Evolutionary conservation across 2,329 filamentous ascomycete species (phyloP), one percentile per base, ranked within the genome.

Genomic region (Daldinia eschscholtzii): DNA sequence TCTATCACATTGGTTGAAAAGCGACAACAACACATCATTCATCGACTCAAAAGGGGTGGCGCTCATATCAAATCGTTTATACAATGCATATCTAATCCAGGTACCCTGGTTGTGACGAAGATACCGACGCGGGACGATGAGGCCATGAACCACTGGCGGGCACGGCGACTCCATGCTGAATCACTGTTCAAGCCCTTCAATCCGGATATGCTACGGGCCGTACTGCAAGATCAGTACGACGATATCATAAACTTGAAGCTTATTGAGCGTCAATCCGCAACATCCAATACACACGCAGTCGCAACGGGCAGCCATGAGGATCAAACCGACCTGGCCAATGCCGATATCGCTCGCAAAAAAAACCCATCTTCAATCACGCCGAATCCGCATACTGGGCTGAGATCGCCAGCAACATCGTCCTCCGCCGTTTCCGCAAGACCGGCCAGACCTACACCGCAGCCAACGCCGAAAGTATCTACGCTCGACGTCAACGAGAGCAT

Each of bases 131-230:
- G 20, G 20, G 26, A 48, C 26, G 13, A 52, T 1, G 18, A 5
- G 6, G 26, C 18, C 2, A 2, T 60, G 30, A 37, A 52, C 1
- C 9, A 48, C 13, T 72, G 72, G 68, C 20, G 18, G 6, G 20
- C 50, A 37, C 66, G 66, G 5, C 50, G 60, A 13, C 3, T 61
- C 2, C 10, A 52, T 15, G 73, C 68, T 7, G 64, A 52, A 23
- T 12, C 35, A 10, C 26, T 57, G 10, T 63, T 75, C n/a, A 44
- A 30, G 13, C 65, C 42, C 2, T 75, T 75, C 42, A 58, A 72
- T 41, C 65, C 65, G 30, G 57, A 64, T 7, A 72, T 70, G 60
- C 61, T 75, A 13, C 66, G 42, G 12, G 6, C 33, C 6, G 42
- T 74, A 18, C 46, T 75, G 1, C 61, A 13, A 12, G 61, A 69